Conservation (phyloP, 768 basidiomycete species). For the Crucibulum laeve region DNA sequence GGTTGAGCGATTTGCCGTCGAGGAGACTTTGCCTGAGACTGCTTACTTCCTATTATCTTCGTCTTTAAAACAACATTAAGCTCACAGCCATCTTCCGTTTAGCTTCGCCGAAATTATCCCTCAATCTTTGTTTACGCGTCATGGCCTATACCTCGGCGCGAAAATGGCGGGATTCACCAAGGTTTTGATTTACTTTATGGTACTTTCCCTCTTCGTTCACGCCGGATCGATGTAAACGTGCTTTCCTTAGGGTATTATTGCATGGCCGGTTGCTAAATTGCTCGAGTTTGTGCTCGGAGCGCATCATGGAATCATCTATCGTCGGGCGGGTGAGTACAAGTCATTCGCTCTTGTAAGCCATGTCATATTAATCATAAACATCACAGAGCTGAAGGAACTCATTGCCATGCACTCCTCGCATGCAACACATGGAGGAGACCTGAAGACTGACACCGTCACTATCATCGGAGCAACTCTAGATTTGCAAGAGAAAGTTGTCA, state of each 20-base stretch:
- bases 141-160: constrained; percentile 85
- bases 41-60: neutral
- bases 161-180: constrained; percentile 76
- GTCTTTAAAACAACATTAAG: constrained; percentile 1
- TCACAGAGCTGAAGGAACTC: constrained; percentile 76
- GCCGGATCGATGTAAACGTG: neutral
- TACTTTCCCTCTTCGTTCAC: constrained; percentile 24
- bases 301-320: constrained; percentile 90
- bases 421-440: constrained; percentile 76
- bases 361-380: neutral
- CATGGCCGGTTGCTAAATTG: constrained; percentile 85
- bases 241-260: constrained; percentile 52
- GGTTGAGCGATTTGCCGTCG: neutral
- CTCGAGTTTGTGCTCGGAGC: constrained; percentile 74
- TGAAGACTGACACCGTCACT: constrained; percentile 81
- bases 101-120: constrained; percentile 93
- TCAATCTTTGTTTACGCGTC: constrained; percentile 87
- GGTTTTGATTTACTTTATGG: constrained; percentile 64
- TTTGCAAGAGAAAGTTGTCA: constrained; percentile 81
- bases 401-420: constrained; percentile 82
- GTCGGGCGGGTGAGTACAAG: constrained; percentile 48
- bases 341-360: neutral
- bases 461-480: constrained; percentile 90
- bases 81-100: constrained; percentile 5
- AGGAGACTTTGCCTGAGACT: neutral